These are phyloP conservation scores for Aspergillus vadensis DNA, from an alignment of 2,329 filamentous ascomycete genomes.

Conservation along the genomic window DNA sequence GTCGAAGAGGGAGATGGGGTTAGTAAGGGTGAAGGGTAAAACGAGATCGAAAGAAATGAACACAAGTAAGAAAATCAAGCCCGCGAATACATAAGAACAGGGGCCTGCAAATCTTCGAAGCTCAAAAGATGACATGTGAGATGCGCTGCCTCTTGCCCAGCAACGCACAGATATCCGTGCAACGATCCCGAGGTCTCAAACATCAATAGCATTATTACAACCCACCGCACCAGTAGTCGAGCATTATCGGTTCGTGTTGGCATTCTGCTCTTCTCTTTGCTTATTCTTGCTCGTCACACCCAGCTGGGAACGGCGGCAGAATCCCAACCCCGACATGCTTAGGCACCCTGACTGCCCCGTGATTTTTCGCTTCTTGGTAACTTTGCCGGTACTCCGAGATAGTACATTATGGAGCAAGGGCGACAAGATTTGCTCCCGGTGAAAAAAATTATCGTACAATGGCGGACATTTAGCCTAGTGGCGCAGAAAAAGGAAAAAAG, in stretches of 20 bases:
- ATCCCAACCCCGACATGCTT: conserved; percentile 3
- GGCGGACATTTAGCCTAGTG: conserved; percentile 38
- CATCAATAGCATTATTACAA: conserved; percentile 22
- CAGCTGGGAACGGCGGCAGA: conserved; percentile 4
- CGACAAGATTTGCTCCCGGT: conserved; percentile 26
- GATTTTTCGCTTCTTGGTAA: conserved; percentile 16
- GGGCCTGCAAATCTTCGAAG: conserved; percentile 6
- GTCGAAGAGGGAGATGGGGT: background rate
- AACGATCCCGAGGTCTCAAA: conserved; percentile 20
- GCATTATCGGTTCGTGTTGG: conserved; percentile 19
- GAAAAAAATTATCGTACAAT: conserved; percentile 52
- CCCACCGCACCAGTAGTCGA: conserved; percentile 19
- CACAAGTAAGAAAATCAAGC: conserved; percentile 6
- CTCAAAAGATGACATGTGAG: background rate
- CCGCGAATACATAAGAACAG: conserved; percentile 4
- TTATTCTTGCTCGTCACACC: conserved; percentile 12
- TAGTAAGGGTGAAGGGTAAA: conserved; percentile 3
- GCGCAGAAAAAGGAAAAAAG: conserved; percentile 33
- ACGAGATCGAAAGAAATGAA: conserved; percentile 3
- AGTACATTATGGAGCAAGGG: conserved; percentile 31
- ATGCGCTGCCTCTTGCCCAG: conserved; percentile 10
- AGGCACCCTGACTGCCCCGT: conserved; percentile 8
- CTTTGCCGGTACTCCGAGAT: conserved; percentile 24
- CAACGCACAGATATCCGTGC: conserved; percentile 19
- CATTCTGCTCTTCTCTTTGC: conserved; percentile 15